Base-by-base conservation (phyloP, 805 yeast genomes). In the Metschnikowia cerradonensis region DNA sequence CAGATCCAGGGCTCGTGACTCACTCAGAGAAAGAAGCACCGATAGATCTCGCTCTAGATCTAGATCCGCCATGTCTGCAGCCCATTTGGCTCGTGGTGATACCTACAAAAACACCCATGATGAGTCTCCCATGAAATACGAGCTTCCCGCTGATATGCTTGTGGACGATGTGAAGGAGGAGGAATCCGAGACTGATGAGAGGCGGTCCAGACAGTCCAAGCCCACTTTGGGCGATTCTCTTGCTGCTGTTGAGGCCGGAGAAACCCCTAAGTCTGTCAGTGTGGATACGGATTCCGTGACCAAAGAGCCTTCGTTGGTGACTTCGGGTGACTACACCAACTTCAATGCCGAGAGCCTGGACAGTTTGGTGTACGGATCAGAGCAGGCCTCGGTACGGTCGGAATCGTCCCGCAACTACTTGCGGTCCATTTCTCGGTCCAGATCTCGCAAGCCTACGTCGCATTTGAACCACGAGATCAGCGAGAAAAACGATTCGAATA, bases 11-110 rank as follows among this genome's bases (percentile, higher is more conserved):
- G 56, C 67, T n/a, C 57, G 64, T 6, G 54, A 57, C 7, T 46
- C 61, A 3, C 35, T 52, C 26, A 41, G 56, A 6, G 51, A 47
- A 30, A 41, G 47, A 32, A 50, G 56, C 23, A 30, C 40, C 6
- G 60, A 57, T 32, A 54, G 67, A 8, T 57, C 66, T 3, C 54
- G 68, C 11, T 58, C 66, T 2, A 55, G 69, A 36, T 63, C 72
- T 11, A 39, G 57, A 22, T 52, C 65, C 6, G 45, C 49, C 19
- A 38, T 53, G 48, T 36, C 60, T 2, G 54, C 59, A 3, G 90
- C 90, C 1, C 88, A 85, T 66, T 72, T 86, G 59, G 91, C 92
- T 2, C 75, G 87, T 53, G 94, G 92, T 35, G 91, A 85, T 55
- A 82, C 90, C 1, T 86, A 86, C 62, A 87, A 84, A 59, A 78